A percentile compares a stretch with the other conserved stretches of the same genome.
Evolutionary conservation across 2,329 filamentous ascomycete genomes (phyloP).

Genomic region (Xylaria sp.): DNA sequence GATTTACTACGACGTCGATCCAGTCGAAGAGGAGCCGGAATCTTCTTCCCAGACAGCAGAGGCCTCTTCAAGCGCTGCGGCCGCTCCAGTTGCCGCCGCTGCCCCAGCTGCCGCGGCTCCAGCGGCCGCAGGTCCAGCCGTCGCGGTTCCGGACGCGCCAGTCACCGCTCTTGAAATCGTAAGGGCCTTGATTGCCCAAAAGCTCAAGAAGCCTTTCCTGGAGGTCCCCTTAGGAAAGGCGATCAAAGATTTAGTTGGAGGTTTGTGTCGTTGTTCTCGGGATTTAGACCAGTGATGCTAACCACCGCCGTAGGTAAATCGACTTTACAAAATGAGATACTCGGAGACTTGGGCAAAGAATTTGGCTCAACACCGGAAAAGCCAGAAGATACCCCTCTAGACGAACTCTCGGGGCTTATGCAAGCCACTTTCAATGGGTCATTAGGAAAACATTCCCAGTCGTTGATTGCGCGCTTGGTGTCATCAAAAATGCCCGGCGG

Average conservation of each 20-base stretch:
- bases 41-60: slow-evolving; percentile 61
- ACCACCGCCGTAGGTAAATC: slow-evolving; percentile 78
- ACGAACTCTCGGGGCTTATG: slow-evolving; percentile 94
- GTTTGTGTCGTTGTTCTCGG: slow-evolving; percentile 62
- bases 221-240: slow-evolving; percentile 95
- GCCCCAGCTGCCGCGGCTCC: slow-evolving; percentile 62
- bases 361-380: slow-evolving; percentile 98
- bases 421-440: slow-evolving; percentile 99
- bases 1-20: slow-evolving; percentile 99
- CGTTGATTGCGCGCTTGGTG: slow-evolving; percentile 91
- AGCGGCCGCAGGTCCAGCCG: slow-evolving; percentile 82
- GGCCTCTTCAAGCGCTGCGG: slow-evolving; percentile 52
- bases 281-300: not conserved
- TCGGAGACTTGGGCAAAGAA: slow-evolving; percentile 97
- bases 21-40: slow-evolving; percentile 88
- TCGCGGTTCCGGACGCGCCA: slow-evolving; percentile 84
- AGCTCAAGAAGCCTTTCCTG: slow-evolving; percentile 91
- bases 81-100: slow-evolving; percentile 63
- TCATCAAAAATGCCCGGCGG: slow-evolving; percentile 99
- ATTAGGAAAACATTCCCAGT: slow-evolving; percentile 94
- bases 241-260: slow-evolving; percentile 97
- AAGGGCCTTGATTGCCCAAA: slow-evolving; percentile 90
- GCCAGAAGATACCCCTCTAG: slow-evolving; percentile 95
- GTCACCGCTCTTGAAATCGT: slow-evolving; percentile 91
- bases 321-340: slow-evolving; percentile 97